Percentiles rank a stretch among this genome's conserved stretches.
phyloP scores from a whole-genome alignment of 192 early-diverging fungal genomes.

The Rhizophagus sp. region DNA sequence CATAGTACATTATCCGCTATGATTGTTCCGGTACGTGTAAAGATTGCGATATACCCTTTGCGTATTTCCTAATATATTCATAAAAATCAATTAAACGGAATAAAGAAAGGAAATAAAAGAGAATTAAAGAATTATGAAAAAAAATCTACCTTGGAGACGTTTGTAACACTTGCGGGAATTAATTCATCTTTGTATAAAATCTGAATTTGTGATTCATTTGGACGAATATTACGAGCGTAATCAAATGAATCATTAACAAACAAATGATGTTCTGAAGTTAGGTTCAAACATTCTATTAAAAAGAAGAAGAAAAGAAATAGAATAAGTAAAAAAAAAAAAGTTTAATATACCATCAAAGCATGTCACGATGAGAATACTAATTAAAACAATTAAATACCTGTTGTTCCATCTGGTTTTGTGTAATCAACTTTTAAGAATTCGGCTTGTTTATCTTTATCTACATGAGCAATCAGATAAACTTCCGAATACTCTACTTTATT shows the following conservation, averaged over 20 bases:
- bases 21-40: conserved; percentile 10
- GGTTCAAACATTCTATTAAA: neutral
- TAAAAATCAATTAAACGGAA: neutral
- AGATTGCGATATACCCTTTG: conserved; percentile 9
- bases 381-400: neutral
- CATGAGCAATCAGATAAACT: conserved; percentile 14
- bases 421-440: conserved; percentile 13
- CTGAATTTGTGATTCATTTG: neutral
- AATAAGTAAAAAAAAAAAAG: neutral
- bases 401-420: neutral
- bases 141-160: neutral
- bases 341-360: neutral
- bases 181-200: neutral
- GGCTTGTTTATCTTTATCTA: neutral
- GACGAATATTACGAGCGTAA: neutral
- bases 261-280: conserved; percentile 1
- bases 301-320: no score
- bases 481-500: neutral
- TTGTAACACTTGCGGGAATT: neutral
- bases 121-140: neutral
- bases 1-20: conserved; percentile 9
- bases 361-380: neutral
- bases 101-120: neutral
- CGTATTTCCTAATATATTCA: neutral
- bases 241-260: neutral